Evolutionary conservation across 495 filamentous ascomycete species (phyloP).

Genomic region (Xylaria acuta): DNA sequence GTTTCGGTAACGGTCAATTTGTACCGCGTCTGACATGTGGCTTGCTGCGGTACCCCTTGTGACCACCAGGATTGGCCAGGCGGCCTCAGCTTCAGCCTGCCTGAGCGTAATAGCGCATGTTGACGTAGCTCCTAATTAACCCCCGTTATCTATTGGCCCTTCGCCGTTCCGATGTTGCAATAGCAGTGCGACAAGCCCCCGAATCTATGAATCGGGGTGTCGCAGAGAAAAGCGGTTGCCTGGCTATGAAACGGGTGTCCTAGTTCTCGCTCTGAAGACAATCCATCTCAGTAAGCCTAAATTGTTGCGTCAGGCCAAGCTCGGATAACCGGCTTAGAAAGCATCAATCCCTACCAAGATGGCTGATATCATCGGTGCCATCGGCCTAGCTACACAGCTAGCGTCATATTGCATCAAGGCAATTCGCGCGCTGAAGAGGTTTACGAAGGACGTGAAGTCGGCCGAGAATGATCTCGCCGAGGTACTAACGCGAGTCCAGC

Average conservation of each 20-base stretch:
- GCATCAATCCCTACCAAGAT: neutral
- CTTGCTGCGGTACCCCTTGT: neutral
- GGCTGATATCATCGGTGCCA: neutral
- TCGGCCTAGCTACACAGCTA: neutral
- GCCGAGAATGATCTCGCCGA: neutral
- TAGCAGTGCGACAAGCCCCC: neutral
- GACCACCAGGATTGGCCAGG: neutral
- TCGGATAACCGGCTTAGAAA: neutral
- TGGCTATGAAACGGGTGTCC: neutral
- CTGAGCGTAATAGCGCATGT: neutral
- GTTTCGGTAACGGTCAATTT: neutral
- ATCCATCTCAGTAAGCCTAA: neutral
- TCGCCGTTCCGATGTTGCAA: neutral
- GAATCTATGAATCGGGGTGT: neutral
- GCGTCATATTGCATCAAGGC: neutral
- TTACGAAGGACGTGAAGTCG: neutral
- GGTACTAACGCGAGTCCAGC: neutral
- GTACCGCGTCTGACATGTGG: neutral
- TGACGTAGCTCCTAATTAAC: neutral
- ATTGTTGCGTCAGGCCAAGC: neutral
- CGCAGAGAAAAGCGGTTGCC: neutral
- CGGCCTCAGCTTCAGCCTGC: neutral
- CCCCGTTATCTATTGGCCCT: neutral
- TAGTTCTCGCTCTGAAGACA: neutral
- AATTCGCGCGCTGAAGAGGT: neutral